Evolutionary conservation across 2,329 filamentous ascomycete genomes (phyloP).

Genomic region (Pestalotiopsis sp.): DNA sequence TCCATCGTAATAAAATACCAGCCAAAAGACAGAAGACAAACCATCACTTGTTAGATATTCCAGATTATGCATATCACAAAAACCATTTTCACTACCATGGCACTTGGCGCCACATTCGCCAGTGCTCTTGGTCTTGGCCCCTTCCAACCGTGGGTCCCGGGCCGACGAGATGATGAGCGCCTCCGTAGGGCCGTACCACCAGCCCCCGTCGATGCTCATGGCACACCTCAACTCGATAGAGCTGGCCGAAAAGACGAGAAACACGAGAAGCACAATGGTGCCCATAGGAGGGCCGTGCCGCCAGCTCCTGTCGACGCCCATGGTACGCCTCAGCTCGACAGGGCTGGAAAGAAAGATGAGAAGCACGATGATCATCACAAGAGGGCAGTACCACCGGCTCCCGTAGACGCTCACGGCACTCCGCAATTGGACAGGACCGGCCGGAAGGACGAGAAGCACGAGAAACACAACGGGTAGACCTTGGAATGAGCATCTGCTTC

Average conservation of each 20-base stretch:
- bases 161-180: neutral
- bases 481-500: too few species aligned
- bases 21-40: too few species aligned
- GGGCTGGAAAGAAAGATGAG: neutral
- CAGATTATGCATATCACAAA: neutral
- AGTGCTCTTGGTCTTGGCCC: too few species aligned
- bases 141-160: too few species aligned
- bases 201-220: neutral
- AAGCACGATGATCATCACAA: neutral
- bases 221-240: neutral
- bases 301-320: neutral
- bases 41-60: too few species aligned
- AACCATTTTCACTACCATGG: neutral
- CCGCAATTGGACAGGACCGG: neutral
- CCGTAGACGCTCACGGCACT: neutral
- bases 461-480: neutral
- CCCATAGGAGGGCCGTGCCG: neutral
- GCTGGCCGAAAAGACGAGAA: neutral
- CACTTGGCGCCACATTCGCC: neutral
- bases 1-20: too few species aligned
- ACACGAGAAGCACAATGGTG: neutral
- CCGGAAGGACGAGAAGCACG: neutral
- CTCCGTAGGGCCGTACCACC: neutral
- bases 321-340: neutral
- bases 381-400: neutral